Evolutionary conservation across 768 basidiomycete genomes (phyloP).

Genomic region (Kwoniella sp.): DNA sequence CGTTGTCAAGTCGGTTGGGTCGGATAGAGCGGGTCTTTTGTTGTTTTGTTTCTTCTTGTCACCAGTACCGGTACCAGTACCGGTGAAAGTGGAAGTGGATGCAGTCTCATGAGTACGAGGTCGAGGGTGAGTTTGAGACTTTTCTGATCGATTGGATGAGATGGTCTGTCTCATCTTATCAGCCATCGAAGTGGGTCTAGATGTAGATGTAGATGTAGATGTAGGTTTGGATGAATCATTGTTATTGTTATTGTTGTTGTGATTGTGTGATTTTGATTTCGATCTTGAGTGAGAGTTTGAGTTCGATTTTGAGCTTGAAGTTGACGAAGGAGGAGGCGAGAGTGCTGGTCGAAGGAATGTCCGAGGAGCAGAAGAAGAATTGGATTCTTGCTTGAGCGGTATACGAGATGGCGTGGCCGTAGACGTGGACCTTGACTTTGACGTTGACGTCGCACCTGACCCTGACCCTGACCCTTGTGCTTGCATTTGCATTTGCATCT

Average conservation of each 20-base stretch:
- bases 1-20: not conserved
- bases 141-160: constrained; percentile 7
- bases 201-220: no score
- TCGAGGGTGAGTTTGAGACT: not conserved
- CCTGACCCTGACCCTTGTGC: not conserved
- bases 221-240: not conserved
- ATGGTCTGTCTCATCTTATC: constrained; percentile 25
- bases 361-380: not conserved
- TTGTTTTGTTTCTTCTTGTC: constrained; percentile 11
- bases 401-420: no score
- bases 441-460: not conserved
- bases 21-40: constrained; percentile 7
- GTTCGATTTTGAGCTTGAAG: not conserved
- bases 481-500: no score
- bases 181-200: constrained; percentile 12
- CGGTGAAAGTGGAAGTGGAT: not conserved
- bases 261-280: not conserved
- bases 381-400: not conserved
- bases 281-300: not conserved
- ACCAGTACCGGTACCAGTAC: not conserved
- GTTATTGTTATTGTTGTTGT: not conserved
- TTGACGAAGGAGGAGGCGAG: constrained; percentile 14
- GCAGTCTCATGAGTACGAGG: not conserved
- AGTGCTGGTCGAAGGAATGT: constrained; percentile 19
- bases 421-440: no score